Percentiles rank a stretch among this genome's conserved stretches.
These are phyloP conservation scores for Myxozyma vanderwaltii DNA, from an alignment of 805 yeast species.

Conservation along the genomic window DNA sequence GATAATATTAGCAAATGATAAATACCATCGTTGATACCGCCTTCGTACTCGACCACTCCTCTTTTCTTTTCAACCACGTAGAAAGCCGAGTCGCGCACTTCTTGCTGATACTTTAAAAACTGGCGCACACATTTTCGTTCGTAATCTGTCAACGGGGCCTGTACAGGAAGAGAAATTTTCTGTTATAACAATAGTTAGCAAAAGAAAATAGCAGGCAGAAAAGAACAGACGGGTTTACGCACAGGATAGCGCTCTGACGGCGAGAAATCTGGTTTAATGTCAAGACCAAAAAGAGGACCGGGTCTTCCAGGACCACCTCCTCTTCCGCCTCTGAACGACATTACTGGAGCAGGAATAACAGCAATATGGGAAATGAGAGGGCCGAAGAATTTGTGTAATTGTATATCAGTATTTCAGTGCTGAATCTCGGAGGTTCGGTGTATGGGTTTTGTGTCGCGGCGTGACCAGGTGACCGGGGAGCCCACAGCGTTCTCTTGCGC, in stretches of 20 bases:
- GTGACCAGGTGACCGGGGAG: neutral
- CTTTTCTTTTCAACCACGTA: constrained; percentile 26
- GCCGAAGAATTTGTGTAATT: too few relatives aligned
- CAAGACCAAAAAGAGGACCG: constrained; percentile 18
- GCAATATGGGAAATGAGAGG: too few relatives aligned
- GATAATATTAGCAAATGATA: neutral
- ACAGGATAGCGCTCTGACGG: constrained; percentile 33
- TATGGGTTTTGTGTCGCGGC: neutral
- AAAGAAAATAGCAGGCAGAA: neutral
- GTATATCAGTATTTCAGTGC: neutral
- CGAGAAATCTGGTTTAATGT: constrained; percentile 30
- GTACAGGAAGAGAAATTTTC: constrained; percentile 28
- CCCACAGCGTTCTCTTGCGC: neutral
- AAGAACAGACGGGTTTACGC: too few relatives aligned
- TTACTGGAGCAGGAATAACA: neutral
- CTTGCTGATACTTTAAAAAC: constrained; percentile 30
- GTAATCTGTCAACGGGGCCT: constrained; percentile 25
- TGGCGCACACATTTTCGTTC: constrained; percentile 29
- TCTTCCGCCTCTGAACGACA: constrained; percentile 33
- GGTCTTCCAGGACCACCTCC: constrained; percentile 29
- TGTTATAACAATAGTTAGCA: neutral
- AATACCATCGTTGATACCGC: constrained; percentile 30
- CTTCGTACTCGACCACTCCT: constrained; percentile 30
- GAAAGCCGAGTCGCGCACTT: constrained; percentile 34
- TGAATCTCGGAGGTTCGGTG: neutral